Percentiles rank a stretch among this genome's conserved stretches.
Conservation (phyloP, 306 rosid genomes). For the Begonia fuchsioides region DNA sequence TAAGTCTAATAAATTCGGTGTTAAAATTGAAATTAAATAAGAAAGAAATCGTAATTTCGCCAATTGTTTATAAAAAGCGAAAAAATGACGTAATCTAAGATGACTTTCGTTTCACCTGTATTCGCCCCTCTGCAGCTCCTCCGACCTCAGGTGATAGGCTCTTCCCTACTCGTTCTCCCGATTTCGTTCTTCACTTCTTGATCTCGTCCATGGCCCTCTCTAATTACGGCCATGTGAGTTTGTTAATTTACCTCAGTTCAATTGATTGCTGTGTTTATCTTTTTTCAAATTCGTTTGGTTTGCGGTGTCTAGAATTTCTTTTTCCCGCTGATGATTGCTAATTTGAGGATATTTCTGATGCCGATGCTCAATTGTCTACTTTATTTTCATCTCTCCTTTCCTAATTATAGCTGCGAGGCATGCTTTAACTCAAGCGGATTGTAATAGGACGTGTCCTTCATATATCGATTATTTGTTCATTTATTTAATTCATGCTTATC, state of each 20-base stretch:
- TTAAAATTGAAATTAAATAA: too few species aligned
- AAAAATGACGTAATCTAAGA: too few species aligned
- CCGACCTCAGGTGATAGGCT: constrained; percentile 10
- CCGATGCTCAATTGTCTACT: background rate
- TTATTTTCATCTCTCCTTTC: background rate
- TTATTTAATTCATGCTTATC: constrained; percentile 9
- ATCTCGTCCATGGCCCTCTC: constrained; percentile 18
- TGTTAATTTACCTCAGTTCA: constrained; percentile 4
- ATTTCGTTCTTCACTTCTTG: constrained; percentile 7
- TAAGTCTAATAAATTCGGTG: too few species aligned
- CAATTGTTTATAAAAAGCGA: too few species aligned
- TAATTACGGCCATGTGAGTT: constrained; percentile 18
- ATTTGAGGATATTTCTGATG: background rate
- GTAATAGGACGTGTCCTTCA: background rate
- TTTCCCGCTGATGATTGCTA: background rate
- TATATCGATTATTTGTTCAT: background rate
- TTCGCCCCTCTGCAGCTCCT: too few species aligned
- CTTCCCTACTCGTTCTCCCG: constrained; percentile 4
- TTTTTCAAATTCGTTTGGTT: background rate
- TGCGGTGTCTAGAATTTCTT: background rate
- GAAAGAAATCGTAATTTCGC: too few species aligned
- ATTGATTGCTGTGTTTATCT: background rate
- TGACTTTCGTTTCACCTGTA: too few species aligned
- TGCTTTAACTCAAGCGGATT: background rate
- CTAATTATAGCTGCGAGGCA: background rate